Percentiles rank a stretch among this genome's conserved stretches.
These are phyloP conservation scores for Saccharum spontaneum DNA, from an alignment of 176 grass and related monocot genomes.

Conservation along the genomic window DNA sequence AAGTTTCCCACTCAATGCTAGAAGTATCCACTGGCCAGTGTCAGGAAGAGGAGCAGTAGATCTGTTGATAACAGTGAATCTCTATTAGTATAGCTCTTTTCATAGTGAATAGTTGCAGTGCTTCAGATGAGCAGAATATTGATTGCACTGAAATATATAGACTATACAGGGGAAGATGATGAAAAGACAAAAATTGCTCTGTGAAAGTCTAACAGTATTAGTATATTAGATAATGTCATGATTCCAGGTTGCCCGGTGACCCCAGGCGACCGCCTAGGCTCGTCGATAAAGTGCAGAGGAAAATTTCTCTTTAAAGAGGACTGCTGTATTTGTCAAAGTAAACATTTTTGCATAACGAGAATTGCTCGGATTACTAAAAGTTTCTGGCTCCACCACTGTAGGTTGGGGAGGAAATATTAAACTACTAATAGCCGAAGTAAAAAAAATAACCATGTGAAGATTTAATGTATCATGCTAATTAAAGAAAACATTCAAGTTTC, in stretches of 20 bases:
- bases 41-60: conserved; percentile 76
- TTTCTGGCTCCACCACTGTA: neutral
- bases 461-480: neutral
- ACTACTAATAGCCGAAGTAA: neutral
- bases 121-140: neutral
- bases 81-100: conserved; percentile 7
- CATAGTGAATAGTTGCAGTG: neutral
- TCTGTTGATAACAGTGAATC: conserved; percentile 31
- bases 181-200: neutral
- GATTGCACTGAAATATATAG: neutral
- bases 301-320: too few species aligned
- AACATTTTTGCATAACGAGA: too few species aligned
- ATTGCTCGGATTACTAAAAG: too few species aligned
- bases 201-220: neutral
- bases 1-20: conserved; percentile 79
- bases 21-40: conserved; percentile 80
- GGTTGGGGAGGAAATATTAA: neutral
- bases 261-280: too few species aligned
- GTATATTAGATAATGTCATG: neutral
- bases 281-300: too few species aligned
- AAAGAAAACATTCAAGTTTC: neutral
- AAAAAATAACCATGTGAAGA: neutral
- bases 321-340: too few species aligned
- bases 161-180: neutral
- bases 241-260: neutral